Evolutionary conservation across 306 rosid genomes (phyloP), one percentile per base, ranked within the genome.

Genomic region (Acacia confusa): DNA sequence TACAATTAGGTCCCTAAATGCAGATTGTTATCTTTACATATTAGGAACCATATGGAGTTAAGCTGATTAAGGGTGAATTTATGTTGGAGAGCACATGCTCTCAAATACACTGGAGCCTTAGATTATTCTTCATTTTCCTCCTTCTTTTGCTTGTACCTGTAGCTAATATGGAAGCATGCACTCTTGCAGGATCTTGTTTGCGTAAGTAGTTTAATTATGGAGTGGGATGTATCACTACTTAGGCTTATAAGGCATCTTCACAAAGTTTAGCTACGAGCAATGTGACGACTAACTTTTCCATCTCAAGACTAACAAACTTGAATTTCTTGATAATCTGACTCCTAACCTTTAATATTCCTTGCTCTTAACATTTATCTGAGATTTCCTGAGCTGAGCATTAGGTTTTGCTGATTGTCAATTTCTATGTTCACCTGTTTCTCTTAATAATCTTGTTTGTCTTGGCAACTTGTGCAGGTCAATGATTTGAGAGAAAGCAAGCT

Each of bases 391-490:
- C 20, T 15, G 12, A 15, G 3, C 40, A 13, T 63, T 45, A 44
- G 40, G 27, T 11, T 72, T 72, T 72, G 44, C 10, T 72, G 10
- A 72, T 72, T 72, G 32, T 47, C 12, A 48, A 16, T 72, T 47
- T 27, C 43, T 72, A 28, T 72, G 20, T 28, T 30, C 41, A 28
- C 27, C 63, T 17, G 9, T 48, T 11, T 17, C 17, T 48, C 52
- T 17, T 70, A 25, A 25, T 70, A 14, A 24, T 41, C 52, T 30
- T 73, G 8, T 40, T 71, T 50, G 16, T 30, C 20, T 65, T 79
- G 48, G 65, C 74, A 75, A 80, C 78, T 77, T 60, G 82, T 83
- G 79, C 86, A 96, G 99, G 94, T 91, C 73, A 88, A 85, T 83
- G 94, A 88, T 72, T 70, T 93, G 72, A 88, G 87, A 79, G 91